Evolutionary conservation across 2,329 filamentous ascomycete genomes (phyloP).

Genomic region (Fonsecaea nubica): DNA sequence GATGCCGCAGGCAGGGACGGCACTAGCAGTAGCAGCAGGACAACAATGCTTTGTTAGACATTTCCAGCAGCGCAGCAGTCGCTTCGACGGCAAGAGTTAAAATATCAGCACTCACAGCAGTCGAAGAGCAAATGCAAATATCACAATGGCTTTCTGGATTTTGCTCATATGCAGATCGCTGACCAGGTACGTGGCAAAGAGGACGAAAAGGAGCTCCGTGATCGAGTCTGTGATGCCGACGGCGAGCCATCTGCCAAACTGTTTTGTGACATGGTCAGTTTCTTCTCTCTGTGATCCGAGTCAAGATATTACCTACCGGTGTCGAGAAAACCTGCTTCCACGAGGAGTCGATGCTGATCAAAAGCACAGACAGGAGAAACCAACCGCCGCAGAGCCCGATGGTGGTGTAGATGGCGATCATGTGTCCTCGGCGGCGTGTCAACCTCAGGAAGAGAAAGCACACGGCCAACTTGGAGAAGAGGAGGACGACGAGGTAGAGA

Average conservation of each 20-base stretch:
- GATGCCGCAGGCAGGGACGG: constrained; percentile 50
- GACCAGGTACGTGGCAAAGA: constrained; percentile 49
- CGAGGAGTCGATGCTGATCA: constrained; percentile 48
- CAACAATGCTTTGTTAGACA: not conserved
- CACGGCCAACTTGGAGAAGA: constrained; percentile 54
- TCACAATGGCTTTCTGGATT: constrained; percentile 49
- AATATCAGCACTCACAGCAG: constrained; percentile 40
- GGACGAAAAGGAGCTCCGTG: constrained; percentile 49
- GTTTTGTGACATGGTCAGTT: not conserved
- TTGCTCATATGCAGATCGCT: constrained; percentile 48
- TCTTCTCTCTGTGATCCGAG: not conserved
- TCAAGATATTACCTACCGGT: constrained; percentile 35
- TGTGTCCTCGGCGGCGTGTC: constrained; percentile 52
- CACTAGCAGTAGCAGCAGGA: constrained; percentile 11
- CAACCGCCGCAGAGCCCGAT: constrained; percentile 49
- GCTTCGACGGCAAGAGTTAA: not conserved
- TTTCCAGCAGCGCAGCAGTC: not conserved
- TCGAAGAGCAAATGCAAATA: constrained; percentile 52
- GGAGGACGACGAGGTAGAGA: constrained; percentile 52
- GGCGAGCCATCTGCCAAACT: constrained; percentile 48
- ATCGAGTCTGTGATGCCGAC: constrained; percentile 51
- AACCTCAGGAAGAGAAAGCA: constrained; percentile 54
- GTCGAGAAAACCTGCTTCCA: constrained; percentile 38
- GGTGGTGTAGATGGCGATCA: constrained; percentile 45
- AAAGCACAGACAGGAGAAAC: constrained; percentile 49